phyloP scores from a whole-genome alignment of 2,329 filamentous ascomycete genomes.

The Bertia moriformis region DNA sequence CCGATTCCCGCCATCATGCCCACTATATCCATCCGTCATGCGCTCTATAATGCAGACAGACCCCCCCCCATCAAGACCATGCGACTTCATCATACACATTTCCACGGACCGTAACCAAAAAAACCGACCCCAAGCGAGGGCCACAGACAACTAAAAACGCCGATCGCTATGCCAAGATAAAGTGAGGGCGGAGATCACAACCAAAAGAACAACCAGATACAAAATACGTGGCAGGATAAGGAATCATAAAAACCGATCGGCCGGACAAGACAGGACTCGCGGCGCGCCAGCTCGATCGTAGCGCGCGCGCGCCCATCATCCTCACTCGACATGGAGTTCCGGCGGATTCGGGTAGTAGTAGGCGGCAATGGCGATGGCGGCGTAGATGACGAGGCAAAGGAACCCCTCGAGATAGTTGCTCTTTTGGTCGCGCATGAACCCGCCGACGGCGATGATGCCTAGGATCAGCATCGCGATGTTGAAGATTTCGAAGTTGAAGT shows the following conservation, averaged over 20 bases:
- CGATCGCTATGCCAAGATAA: too few species aligned
- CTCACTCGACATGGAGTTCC: conserved; percentile 21
- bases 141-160: too few species aligned
- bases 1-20: too few species aligned
- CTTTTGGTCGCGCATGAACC: conserved; percentile 76
- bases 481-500: conserved; percentile 76
- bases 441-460: conserved; percentile 72
- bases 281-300: conserved; percentile 31
- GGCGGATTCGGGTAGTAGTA: conserved; percentile 37
- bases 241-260: conserved; percentile 4
- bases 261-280: conserved; percentile 5
- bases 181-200: too few species aligned
- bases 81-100: too few species aligned
- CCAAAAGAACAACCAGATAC: too few species aligned
- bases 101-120: too few species aligned
- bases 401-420: conserved; percentile 81
- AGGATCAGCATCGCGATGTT: conserved; percentile 71
- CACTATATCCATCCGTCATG: too few species aligned
- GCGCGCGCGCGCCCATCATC: conserved; percentile 53
- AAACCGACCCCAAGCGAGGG: too few species aligned
- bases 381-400: conserved; percentile 57
- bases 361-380: conserved; percentile 43
- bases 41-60: too few species aligned
- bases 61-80: too few species aligned
- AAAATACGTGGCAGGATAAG: too few species aligned